Evolutionary conservation across 306 rosid genomes (phyloP).

Genomic region (Crotalaria pallida): DNA sequence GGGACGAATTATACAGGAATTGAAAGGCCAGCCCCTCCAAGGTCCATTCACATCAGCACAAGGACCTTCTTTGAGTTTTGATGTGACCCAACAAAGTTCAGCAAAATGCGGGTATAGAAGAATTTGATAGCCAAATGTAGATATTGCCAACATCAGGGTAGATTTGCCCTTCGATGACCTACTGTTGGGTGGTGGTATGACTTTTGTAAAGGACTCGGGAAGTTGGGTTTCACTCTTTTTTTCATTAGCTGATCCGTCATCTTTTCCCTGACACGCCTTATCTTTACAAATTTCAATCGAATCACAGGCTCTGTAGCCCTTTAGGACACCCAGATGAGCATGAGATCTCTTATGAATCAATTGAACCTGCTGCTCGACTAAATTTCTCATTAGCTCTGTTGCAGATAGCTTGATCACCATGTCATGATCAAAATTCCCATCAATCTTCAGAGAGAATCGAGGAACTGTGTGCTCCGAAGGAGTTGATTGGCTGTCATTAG

Average conservation of each 20-base stretch:
- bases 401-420: constrained; percentile 50
- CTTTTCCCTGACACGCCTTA: constrained; percentile 24
- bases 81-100: constrained; percentile 96
- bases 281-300: constrained; percentile 25
- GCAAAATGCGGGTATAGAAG: constrained; percentile 89
- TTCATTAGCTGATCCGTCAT: constrained; percentile 26
- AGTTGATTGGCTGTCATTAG: constrained; percentile 40
- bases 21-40: constrained; percentile 99
- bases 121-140: constrained; percentile 89
- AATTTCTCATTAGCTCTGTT: constrained; percentile 56
- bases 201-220: constrained; percentile 41
- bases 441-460: constrained; percentile 59
- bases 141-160: constrained; percentile 60
- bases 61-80: constrained; percentile 88
- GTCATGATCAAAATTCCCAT: constrained; percentile 56
- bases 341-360: constrained; percentile 75
- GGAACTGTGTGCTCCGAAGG: constrained; percentile 57
- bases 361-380: constrained; percentile 61
- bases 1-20: constrained; percentile 82
- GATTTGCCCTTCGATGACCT: constrained; percentile 67
- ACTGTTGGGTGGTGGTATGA: constrained; percentile 41
- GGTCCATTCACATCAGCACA: constrained; percentile 82
- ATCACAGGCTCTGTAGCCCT: constrained; percentile 26
- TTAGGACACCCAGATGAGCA: constrained; percentile 19
- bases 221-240: constrained; percentile 23